phyloP scores from a whole-genome alignment of 225 moss, liverwort and hornwort genomes.

The Asterella californica region DNA sequence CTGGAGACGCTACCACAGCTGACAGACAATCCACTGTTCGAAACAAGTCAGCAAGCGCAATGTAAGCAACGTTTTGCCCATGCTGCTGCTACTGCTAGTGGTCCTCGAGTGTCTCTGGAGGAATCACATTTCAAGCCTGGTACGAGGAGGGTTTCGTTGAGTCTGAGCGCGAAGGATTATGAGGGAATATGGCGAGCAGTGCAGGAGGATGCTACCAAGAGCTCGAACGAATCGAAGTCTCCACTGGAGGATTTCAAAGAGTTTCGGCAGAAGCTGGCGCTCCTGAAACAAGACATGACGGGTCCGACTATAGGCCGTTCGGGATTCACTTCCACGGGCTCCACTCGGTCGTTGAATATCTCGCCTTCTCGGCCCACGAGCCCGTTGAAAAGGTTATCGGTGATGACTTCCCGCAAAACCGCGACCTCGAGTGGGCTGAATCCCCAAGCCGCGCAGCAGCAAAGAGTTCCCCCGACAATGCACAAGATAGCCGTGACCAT shows the following conservation, averaged over 20 bases:
- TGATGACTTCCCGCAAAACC: conserved; percentile 28
- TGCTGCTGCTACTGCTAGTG: too few relatives aligned
- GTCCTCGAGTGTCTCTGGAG: conserved; percentile 32
- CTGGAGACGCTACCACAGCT: conserved; percentile 28
- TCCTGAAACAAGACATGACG: conserved; percentile 32
- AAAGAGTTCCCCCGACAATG: conserved; percentile 19
- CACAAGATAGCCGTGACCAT: conserved; percentile 36
- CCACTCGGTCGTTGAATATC: conserved; percentile 29
- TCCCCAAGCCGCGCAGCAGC: conserved; percentile 12
- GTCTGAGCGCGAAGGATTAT: conserved; percentile 41
- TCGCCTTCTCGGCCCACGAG: conserved; percentile 34
- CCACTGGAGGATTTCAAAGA: conserved; percentile 43
- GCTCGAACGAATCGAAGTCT: conserved; percentile 24
- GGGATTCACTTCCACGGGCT: conserved; percentile 18
- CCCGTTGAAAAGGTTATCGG: conserved; percentile 41
- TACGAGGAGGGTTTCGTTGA: conserved; percentile 29
- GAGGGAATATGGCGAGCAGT: conserved; percentile 44
- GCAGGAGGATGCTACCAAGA: conserved; percentile 35
- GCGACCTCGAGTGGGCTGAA: conserved; percentile 23
- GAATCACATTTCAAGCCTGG: conserved; percentile 19
- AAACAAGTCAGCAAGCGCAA: conserved; percentile 13
- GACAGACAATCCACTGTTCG: conserved; percentile 42
- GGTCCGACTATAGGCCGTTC: conserved; percentile 21
- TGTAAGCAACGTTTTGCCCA: conserved; percentile 6
- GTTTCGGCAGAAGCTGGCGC: conserved; percentile 41